Conservation (phyloP, 2,329 filamentous ascomycete genomes). For the Colletotrichum noveboracense region DNA sequence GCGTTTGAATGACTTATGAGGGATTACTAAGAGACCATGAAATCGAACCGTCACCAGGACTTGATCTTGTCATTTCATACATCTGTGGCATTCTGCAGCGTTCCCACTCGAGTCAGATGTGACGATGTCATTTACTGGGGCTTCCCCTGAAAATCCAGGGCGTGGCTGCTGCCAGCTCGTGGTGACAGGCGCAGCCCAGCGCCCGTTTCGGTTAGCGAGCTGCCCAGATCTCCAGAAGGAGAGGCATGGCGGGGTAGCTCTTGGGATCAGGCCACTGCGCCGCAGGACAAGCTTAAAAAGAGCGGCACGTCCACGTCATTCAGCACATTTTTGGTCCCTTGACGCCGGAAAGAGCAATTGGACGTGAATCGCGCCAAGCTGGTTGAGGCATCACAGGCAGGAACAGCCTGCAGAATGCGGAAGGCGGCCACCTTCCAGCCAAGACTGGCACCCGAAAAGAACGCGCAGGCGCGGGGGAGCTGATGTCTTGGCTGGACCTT, state of each 20-base stretch:
- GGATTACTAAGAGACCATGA: neutral
- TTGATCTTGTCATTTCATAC: neutral
- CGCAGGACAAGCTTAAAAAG: neutral
- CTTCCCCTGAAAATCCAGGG: neutral
- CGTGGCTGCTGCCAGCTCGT: neutral
- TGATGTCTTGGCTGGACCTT: neutral
- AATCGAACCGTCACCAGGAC: neutral
- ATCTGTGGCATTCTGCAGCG: neutral
- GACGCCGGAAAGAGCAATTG: neutral
- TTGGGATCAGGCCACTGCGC: neutral
- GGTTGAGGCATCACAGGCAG: neutral
- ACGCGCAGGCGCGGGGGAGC: neutral
- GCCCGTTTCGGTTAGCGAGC: neutral
- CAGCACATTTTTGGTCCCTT: neutral
- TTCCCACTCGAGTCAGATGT: neutral
- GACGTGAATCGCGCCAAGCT: neutral
- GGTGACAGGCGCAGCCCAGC: neutral
- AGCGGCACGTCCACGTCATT: constrained; percentile 11
- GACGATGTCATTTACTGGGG: neutral
- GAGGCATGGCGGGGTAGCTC: constrained; percentile 16
- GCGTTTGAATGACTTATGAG: neutral
- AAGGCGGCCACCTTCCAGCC: neutral
- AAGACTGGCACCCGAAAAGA: neutral
- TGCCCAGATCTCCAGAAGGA: constrained; percentile 2
- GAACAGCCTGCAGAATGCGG: neutral